phyloP scores from a whole-genome alignment of 164 flowering plant genomes.

The Protea cynaroides region DNA sequence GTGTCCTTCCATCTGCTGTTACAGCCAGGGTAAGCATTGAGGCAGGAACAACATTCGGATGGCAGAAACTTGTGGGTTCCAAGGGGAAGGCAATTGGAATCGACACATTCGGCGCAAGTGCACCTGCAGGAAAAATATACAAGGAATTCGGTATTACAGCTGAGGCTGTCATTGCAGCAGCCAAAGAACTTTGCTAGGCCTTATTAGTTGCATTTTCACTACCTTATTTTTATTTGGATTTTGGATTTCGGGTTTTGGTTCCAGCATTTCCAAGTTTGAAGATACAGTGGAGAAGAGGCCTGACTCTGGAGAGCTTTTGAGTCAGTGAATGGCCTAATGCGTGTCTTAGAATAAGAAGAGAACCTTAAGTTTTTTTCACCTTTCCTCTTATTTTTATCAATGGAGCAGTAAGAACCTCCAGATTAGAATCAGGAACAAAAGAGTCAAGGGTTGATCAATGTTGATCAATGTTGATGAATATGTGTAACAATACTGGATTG shows the following conservation, averaged over 20 bases:
- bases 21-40: conserved; percentile 90
- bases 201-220: conserved; percentile 1
- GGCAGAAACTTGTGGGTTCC: conserved; percentile 72
- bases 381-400: conserved; percentile 9
- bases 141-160: conserved; percentile 85
- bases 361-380: conserved; percentile 7
- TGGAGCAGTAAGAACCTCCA: conserved; percentile 18
- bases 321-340: conserved; percentile 15
- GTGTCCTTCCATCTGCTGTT: conserved; percentile 76
- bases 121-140: conserved; percentile 89
- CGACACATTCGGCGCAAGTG: conserved; percentile 91
- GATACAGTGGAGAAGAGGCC: conserved; percentile 17
- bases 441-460: conserved; percentile 14
- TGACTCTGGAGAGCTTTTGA: conserved; percentile 9
- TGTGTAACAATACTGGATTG: conserved; percentile 23
- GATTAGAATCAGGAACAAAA: conserved; percentile 13
- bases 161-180: conserved; percentile 86
- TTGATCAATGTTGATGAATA: conserved; percentile 16
- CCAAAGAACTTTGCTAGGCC: conserved; percentile 49
- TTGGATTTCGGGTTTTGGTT: conserved; percentile 13
- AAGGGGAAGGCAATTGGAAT: conserved; percentile 88
- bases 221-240: conserved; percentile 10
- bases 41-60: conserved; percentile 93
- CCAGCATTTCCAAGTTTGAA: conserved; percentile 7
- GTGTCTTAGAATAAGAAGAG: conserved; percentile 22